Evolutionary conservation across 768 basidiomycete genomes (phyloP), one percentile per base, ranked within the genome.

Genomic region (Saitozyma podzolica): DNA sequence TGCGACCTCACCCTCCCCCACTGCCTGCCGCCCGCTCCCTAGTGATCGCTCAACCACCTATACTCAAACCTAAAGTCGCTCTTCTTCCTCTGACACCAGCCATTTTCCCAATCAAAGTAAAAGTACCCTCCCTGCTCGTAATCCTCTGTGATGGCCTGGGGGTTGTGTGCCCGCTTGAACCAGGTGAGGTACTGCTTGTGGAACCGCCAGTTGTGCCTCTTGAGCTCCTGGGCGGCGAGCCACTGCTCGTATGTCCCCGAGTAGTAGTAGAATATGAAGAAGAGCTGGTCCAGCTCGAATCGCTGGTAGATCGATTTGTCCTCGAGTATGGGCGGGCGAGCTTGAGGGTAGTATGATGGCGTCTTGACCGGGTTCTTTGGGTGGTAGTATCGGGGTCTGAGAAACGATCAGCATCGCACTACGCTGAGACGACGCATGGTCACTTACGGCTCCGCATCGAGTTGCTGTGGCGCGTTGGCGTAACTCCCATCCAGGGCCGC

Each of bases 101-200:
- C 91, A 54, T 92, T 92, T 80, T 97, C 94, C 94, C 94, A 97
- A 81, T 97, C 95, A 80, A 98, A 97, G 84, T 99, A 99, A 48
- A 56, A 62, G 54, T 62, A 62, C 39, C 96, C 92, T 13, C 96
- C 96, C 82, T 98, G 94, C 81, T 99, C 96, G 79, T 97, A 99
- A 78, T 98, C 95, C 72, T 98, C 95, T 56, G 96, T 99, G 78
- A 99, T 97, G 1, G 93, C 93, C 75, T 95, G 92, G 9, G 96
- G 96, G 75, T 98, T 94, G 20, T 92, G 93, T 74, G 96, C 92
- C 43, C 96, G 87, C 80, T 98, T 96, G 86, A 99, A 99, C 94
- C 96, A 99, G 40, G 96, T 99, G 64, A 99, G 82, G 78, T 97
- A 99, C 81, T 98, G 97, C 64, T 97, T 91, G 80, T 99, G 96